Base-by-base conservation (phyloP, 495 filamentous ascomycete species). In the Apiosordaria backusii region DNA sequence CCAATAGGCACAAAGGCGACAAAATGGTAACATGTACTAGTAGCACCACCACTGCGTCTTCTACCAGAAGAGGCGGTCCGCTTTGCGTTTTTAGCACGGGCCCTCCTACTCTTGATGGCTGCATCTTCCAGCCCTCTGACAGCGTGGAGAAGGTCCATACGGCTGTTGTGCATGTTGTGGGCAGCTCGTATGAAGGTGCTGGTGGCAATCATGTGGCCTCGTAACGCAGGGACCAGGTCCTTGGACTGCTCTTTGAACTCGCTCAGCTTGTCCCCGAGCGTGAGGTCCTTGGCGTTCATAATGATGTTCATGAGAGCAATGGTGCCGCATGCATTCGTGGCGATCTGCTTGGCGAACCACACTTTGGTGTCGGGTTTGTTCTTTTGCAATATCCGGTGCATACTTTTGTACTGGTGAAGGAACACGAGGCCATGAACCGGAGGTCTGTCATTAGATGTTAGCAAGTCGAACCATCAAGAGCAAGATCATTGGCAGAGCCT, bases 271-370 rank as follows among this genome's bases (percentile, higher is more conserved):
- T 85, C 77, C 4, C 92, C 92, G 4, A 97, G 79, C 15, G 84
- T 76, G 10, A 92, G 77, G 1, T 63, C 71, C 9, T 53, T 77
- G 22, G 89, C 82, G 71, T 97, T 99, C 83, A 96, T 93, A 70
- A 97, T 82, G 62, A 97, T 95, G 63, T 97, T 97, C 24, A 97
- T 78, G 60, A 97, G 76, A 3, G 95, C 94, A 21, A 96, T 86
- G 26, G 91, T 93, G 18, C 92, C 94, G 76, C 95, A 99, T 16
- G 91, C 87, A 78, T 95, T 95, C 26, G 84, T 81, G 3, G 87
- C 86, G 0, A 91, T 90, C 79, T 98, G 95, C 70, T 97, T 97
- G 16, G 92, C 92, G 77, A 97, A 97, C 95, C 95, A 99, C 27
- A 97, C 76, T 5, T 87, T 79, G 0, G 90, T 89, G 66, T 88